Evolutionary conservation across 2,329 filamentous ascomycete species (phyloP), one percentile per base, ranked within the genome.

Genomic region (Sporothrix variecibatus): DNA sequence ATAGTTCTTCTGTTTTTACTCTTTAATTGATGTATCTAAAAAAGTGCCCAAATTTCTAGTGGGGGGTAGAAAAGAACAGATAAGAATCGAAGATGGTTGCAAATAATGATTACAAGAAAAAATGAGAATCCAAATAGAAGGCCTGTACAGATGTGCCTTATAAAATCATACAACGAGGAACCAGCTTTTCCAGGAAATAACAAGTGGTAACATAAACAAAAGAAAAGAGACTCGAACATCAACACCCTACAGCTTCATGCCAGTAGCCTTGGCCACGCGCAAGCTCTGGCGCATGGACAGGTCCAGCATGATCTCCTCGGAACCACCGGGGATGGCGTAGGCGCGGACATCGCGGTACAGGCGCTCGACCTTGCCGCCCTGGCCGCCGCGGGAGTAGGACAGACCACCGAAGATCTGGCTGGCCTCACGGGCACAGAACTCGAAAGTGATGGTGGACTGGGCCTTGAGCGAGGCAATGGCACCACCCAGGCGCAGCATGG

Each of bases 251-350:
- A 99, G 82, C 88, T 98, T 99, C 95, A 98, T 98, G 11, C 96
- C 96, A 82, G 97, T 86, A 76, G 91, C 91, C 88, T 98, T 92
- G 79, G 94, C 93, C 73, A 99, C 96, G 82, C 90, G 77, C 79
- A 82, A 78, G 73, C 93, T 97, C 81, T 99, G 84, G 75, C 95
- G 88, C 82, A 99, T 97, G 84, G 94, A 97, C 80, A 99, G 84
- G 83, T 99, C 96, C 78, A 98, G 86, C 96, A 99, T 99, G 78
- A 99, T 99, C 88, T 99, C 96, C 86, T 99, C 95, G 78, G 91
- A 94, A 31, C 96, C 96, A 80, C 96, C 96, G 2, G 96, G 96
- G 78, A 99, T 95, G 76, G 96, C 95, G 83, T 99, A 98, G 0
- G 96, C 96, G 78, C 96, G 89, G 20, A 98, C 96, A 82, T 99